These are phyloP conservation scores for Solanum hybrid DNA, from an alignment of 305 asterid genomes.

Conservation along the genomic window DNA sequence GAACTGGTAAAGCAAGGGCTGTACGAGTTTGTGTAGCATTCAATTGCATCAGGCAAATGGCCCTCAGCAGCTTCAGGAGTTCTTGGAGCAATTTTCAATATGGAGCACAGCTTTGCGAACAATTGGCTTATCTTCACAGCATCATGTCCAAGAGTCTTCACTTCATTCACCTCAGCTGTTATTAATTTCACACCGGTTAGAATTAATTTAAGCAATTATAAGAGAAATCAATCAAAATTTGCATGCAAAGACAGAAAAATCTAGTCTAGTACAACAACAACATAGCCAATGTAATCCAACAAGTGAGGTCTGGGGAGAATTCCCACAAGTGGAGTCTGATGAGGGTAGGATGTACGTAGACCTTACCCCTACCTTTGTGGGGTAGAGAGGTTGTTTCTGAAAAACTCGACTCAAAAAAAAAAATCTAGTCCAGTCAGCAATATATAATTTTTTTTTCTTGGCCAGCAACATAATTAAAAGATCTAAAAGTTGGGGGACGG, in stretches of 20 bases:
- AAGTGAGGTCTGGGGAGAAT: neutral
- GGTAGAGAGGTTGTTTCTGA: neutral
- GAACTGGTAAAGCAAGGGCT: constrained; percentile 23
- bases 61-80: constrained; percentile 21
- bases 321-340: neutral
- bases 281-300: neutral
- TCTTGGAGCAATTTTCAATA: constrained; percentile 38
- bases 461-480: neutral
- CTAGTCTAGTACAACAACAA: neutral
- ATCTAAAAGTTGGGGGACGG: neutral
- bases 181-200: constrained; percentile 18
- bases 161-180: constrained; percentile 34
- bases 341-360: neutral
- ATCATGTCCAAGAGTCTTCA: constrained; percentile 50
- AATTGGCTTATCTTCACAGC: constrained; percentile 62
- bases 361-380: neutral
- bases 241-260: neutral
- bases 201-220: constrained; percentile 1
- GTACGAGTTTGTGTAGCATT: constrained; percentile 30
- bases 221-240: neutral
- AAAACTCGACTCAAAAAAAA: neutral
- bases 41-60: constrained; percentile 27
- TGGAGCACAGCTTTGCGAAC: constrained; percentile 53
- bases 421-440: constrained; percentile 1
- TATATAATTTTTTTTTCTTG: neutral